phyloP scores from a whole-genome alignment of 2,329 filamentous ascomycete genomes.

The Herpotrichia juniperi region DNA sequence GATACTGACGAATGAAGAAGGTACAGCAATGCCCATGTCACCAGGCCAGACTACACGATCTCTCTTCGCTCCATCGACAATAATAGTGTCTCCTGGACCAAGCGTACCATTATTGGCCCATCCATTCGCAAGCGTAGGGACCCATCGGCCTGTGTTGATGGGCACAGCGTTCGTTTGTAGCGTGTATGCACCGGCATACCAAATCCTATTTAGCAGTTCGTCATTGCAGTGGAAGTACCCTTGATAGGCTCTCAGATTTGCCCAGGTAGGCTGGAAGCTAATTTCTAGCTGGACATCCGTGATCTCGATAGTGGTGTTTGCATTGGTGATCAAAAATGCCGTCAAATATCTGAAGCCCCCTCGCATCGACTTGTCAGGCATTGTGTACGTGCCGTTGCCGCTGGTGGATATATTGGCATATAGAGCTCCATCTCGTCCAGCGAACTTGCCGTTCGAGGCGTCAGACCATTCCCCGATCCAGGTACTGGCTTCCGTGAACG shows the following conservation, averaged over 20 bases:
- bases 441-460: slow-evolving; percentile 49
- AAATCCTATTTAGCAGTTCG: slow-evolving; percentile 49
- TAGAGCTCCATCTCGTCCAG: slow-evolving; percentile 52
- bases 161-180: slow-evolving; percentile 55
- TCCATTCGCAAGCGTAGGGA: slow-evolving; percentile 35
- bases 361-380: slow-evolving; percentile 53
- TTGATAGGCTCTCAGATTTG: slow-evolving; percentile 48
- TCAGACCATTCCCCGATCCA: slow-evolving; percentile 53
- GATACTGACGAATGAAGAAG: slow-evolving; percentile 50
- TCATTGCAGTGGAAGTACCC: slow-evolving; percentile 44
- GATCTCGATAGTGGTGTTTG: slow-evolving; percentile 44
- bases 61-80: slow-evolving; percentile 50
- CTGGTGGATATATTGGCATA: slow-evolving; percentile 48
- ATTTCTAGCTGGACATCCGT: slow-evolving; percentile 51
- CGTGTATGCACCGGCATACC: slow-evolving; percentile 61
- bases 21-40: slow-evolving; percentile 59
- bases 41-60: slow-evolving; percentile 54
- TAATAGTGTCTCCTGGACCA: slow-evolving; percentile 42
- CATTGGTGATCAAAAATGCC: slow-evolving; percentile 48
- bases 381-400: slow-evolving; percentile 47
- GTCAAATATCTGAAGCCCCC: slow-evolving; percentile 63
- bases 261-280: slow-evolving; percentile 58
- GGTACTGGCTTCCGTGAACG: slow-evolving; percentile 51
- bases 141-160: slow-evolving; percentile 44
- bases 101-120: slow-evolving; percentile 50